These are phyloP conservation scores for Paecilomyces variotii DNA, from an alignment of 2,329 filamentous ascomycete species.

Conservation along the genomic window DNA sequence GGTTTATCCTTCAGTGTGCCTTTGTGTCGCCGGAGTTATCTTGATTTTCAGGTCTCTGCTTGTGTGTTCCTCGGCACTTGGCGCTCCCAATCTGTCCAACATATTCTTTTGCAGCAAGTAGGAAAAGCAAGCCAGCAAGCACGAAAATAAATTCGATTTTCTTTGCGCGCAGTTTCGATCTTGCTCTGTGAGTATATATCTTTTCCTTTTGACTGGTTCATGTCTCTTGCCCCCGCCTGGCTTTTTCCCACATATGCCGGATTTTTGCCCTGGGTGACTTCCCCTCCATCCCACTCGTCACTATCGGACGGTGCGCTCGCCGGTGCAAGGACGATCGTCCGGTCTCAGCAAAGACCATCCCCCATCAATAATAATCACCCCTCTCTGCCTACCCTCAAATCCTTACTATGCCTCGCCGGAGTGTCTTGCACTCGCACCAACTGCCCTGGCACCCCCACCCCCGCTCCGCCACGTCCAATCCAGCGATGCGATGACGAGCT, in stretches of 20 bases:
- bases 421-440: background rate
- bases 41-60: conserved; percentile 14
- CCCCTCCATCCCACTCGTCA: background rate
- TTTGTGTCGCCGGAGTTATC: conserved; percentile 19
- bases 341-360: background rate
- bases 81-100: conserved; percentile 12
- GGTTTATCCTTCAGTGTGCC: conserved; percentile 17
- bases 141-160: background rate
- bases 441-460: background rate
- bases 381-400: background rate
- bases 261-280: background rate
- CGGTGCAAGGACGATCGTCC: background rate
- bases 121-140: conserved; percentile 1
- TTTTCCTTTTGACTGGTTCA: background rate
- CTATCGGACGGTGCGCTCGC: background rate
- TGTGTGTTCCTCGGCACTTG: conserved; percentile 13
- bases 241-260: background rate
- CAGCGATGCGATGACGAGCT: background rate
- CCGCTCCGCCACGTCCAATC: background rate
- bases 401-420: background rate
- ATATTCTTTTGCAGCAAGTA: conserved; percentile 11
- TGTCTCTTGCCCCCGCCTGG: background rate
- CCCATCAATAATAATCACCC: background rate
- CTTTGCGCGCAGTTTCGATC: background rate
- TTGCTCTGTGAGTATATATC: conserved; percentile 1